Conservation (phyloP, 148 eudicot genomes). For the Camellia granthamiana region DNA sequence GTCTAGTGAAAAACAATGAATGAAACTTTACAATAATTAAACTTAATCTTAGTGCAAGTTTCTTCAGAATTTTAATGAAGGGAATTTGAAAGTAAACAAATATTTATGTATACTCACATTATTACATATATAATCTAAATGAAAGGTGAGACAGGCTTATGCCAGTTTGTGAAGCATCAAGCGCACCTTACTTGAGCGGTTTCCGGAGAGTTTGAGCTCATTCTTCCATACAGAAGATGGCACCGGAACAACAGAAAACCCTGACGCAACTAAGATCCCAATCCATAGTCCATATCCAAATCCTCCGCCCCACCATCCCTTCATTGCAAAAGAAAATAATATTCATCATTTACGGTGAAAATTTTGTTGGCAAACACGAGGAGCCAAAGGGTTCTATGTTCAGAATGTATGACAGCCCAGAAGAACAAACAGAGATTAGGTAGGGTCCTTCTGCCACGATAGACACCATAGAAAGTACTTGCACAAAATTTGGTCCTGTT, state of each 20-base stretch:
- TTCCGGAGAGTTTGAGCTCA: conserved; percentile 64
- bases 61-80: conserved; percentile 1
- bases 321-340: conserved; percentile 33
- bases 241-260: conserved; percentile 86
- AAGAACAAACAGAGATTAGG: conserved; percentile 4
- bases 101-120: not conserved
- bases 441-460: not conserved
- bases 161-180: not conserved
- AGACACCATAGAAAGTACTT: not conserved
- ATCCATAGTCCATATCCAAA: conserved; percentile 92
- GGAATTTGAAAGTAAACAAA: not conserved
- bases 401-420: not conserved
- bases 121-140: not conserved
- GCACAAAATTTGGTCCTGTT: not conserved
- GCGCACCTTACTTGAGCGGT: conserved; percentile 65
- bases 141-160: not conserved
- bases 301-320: conserved; percentile 99
- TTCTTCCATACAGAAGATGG: conserved; percentile 77
- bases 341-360: conserved; percentile 10
- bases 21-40: no score
- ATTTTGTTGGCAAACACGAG: not conserved
- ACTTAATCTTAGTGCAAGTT: not conserved
- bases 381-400: not conserved
- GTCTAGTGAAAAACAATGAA: no score
- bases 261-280: conserved; percentile 83